Conservation (phyloP, 371 early-diverging fungal species). For the Massospora cicadina region DNA sequence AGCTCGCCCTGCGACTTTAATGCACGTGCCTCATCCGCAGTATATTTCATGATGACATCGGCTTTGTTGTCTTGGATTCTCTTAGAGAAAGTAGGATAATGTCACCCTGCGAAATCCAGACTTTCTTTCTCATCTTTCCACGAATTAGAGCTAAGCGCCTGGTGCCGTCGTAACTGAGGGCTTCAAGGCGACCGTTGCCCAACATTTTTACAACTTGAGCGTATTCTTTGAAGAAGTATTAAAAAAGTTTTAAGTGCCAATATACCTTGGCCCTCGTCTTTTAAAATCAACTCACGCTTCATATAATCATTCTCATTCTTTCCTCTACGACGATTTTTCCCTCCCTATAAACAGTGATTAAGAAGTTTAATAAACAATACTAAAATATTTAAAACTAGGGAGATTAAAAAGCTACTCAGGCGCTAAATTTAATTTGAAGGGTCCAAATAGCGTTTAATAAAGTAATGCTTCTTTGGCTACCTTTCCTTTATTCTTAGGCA, state of each 20-base stretch:
- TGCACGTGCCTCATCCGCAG: constrained; percentile 92
- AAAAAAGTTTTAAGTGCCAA: not conserved
- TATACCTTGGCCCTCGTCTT: constrained; percentile 83
- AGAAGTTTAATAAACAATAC: constrained; percentile 1
- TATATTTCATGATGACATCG: constrained; percentile 96
- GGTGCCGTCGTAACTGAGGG: constrained; percentile 84
- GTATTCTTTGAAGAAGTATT: constrained; percentile 45
- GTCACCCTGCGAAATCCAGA: constrained; percentile 93
- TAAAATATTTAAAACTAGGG: not conserved
- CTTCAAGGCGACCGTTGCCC: constrained; percentile 93
- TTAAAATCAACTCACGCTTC: constrained; percentile 88
- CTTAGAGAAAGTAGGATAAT: constrained; percentile 86
- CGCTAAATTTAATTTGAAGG: not conserved
- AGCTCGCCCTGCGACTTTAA: constrained; percentile 91
- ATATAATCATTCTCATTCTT: constrained; percentile 90
- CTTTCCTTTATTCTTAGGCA: constrained; percentile 87
- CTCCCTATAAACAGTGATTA: constrained; percentile 40
- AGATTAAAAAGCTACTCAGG: not conserved
- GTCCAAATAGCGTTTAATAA: not conserved
- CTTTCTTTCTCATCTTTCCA: constrained; percentile 92
- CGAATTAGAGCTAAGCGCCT: constrained; percentile 92
- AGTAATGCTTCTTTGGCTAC: constrained; percentile 19
- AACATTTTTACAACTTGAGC: constrained; percentile 89
- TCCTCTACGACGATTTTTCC: constrained; percentile 91
- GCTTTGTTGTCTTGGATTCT: constrained; percentile 93